Evolutionary conservation across 345 rosid genomes (phyloP).

Genomic region (Populus pruinosa): DNA sequence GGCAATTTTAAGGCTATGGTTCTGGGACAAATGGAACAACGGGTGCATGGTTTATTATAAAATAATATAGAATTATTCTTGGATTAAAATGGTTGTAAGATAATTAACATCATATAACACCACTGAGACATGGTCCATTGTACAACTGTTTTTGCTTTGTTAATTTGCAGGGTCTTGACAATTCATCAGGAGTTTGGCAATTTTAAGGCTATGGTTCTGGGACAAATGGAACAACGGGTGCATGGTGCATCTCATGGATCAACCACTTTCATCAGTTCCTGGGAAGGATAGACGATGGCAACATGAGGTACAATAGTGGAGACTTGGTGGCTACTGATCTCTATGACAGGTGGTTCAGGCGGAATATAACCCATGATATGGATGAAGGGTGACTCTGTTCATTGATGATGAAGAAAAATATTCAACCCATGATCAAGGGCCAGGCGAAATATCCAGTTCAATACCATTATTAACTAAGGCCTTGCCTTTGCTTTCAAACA

Average conservation of each 20-base stretch:
- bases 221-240: constrained; percentile 15
- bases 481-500: too few relatives aligned
- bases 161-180: background rate
- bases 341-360: constrained; percentile 1
- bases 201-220: constrained; percentile 13
- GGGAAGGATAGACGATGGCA: constrained; percentile 13
- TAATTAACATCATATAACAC: too few relatives aligned
- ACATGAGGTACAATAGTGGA: constrained; percentile 18
- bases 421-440: too few relatives aligned
- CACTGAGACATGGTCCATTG: too few relatives aligned
- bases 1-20: constrained; percentile 18
- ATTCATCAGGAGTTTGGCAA: constrained; percentile 22
- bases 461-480: background rate
- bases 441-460: constrained; percentile 3
- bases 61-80: too few relatives aligned
- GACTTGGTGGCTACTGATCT: constrained; percentile 18
- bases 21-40: constrained; percentile 14
- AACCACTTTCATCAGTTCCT: constrained; percentile 10
- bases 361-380: background rate
- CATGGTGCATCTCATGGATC: constrained; percentile 20
- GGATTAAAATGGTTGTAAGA: too few relatives aligned
- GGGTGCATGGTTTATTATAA: background rate
- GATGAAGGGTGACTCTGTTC: too few relatives aligned
- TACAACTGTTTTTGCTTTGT: background rate
- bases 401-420: too few relatives aligned